Base-by-base conservation (phyloP, 2,329 filamentous ascomycete species). In the Colletotrichum euphorbiae region DNA sequence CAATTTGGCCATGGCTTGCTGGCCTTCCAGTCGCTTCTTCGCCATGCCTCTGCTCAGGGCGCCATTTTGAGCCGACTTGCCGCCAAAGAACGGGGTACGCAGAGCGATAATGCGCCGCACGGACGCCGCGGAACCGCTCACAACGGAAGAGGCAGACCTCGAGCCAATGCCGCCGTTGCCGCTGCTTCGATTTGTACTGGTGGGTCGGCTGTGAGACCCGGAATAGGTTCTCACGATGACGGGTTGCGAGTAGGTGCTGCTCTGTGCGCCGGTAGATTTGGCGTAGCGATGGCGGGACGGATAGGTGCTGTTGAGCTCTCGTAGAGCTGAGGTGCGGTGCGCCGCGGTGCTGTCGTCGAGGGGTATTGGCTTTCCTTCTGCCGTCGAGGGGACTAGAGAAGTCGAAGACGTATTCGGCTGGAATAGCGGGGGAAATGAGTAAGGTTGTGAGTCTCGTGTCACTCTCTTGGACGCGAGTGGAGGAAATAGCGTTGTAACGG, bases 211-310 rank as follows among this genome's bases (percentile, higher is more conserved):
- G 13, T 77, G 73, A 11, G 79, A 82, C 1, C 85, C 84, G 48
- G 86, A 87, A 74, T 90, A 90, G 55, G 87, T 90, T 66, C 87
- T 84, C 24, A 90, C 89, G 43, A 90, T 85, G 64, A 90, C 87
- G n/a, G 89, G 89, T 70, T 90, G 87, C 3, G 86, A 89, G 73
- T 88, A 89, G 43, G 87, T 89, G 71, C 82, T 87, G 77, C 79
- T 87, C 73, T 85, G 81, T 17, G 87, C 83, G 11, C 85, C 84
- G 12, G 84, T 83, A 24, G 85, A 86, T 75, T 87, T 86, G 67
- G 85, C 80, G 80, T 86, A 87, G 70, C 82, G 84, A 74, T 86
- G 86, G 50, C 84, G 83, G 57, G 84, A 86, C 6, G 87, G 85
- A 66, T 86, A 87, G 72, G 84, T 84, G 73, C 79, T 83, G 76